A percentile compares a stretch with the other conserved stretches of the same genome.
phyloP scores from a whole-genome alignment of 306 rosid genomes.

The Vigna hirtella region DNA sequence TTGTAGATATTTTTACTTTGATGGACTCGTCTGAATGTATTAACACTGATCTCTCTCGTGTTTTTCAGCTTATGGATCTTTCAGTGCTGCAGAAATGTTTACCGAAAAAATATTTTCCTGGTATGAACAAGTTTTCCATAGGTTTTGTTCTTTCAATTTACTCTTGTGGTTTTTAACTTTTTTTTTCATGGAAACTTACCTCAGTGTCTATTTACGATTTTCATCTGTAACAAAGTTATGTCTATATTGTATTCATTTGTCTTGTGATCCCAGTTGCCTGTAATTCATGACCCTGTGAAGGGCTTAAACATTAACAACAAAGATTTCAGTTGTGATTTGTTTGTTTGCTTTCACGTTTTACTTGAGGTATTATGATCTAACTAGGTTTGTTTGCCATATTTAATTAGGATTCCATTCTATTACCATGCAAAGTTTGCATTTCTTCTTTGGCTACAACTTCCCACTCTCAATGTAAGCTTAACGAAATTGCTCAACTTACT shows the following conservation, averaged over 20 bases:
- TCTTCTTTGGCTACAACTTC: slow-evolving; percentile 75
- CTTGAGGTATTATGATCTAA: slow-evolving; percentile 42
- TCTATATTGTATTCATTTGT: background rate
- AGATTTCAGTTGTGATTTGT: background rate
- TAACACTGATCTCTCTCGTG: slow-evolving; percentile 25
- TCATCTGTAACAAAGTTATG: background rate
- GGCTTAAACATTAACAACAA: background rate
- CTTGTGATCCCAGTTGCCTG: slow-evolving; percentile 4
- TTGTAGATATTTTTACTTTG: background rate
- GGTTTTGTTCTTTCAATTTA: background rate
- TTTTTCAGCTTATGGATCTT: slow-evolving; percentile 71
- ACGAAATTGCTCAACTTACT: slow-evolving; percentile 8
- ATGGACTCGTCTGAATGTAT: slow-evolving; percentile 16
- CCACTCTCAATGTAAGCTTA: slow-evolving; percentile 58
- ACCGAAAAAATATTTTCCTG: slow-evolving; percentile 60
- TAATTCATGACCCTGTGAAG: background rate
- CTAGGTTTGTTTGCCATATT: slow-evolving; percentile 4
- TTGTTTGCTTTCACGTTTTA: slow-evolving; percentile 28
- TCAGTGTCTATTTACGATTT: background rate
- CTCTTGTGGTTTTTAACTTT: background rate
- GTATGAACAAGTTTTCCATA: slow-evolving; percentile 36
- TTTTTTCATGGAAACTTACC: background rate
- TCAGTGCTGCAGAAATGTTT: slow-evolving; percentile 58
- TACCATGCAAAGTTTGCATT: slow-evolving; percentile 67
- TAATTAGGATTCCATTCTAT: slow-evolving; percentile 67